These are phyloP conservation scores for Trichoderma guizhouense DNA, from an alignment of 2,329 filamentous ascomycete genomes.

Conservation along the genomic window DNA sequence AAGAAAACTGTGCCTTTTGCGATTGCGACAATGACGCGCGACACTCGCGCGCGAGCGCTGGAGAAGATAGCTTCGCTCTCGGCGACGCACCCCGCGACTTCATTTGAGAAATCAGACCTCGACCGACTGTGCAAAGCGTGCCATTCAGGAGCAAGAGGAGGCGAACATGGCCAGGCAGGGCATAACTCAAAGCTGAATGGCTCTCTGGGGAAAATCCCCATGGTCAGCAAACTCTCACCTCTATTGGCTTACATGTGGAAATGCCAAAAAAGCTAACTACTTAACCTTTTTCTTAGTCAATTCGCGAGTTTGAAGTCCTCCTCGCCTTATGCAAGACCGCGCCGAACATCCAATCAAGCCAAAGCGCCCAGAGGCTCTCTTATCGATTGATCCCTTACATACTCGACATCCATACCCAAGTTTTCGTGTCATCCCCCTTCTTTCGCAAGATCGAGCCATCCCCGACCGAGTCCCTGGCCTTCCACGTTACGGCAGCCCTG, in stretches of 20 bases:
- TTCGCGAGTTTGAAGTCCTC: slow-evolving; percentile 88
- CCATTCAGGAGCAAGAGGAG: slow-evolving; percentile 43
- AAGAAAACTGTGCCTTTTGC: not conserved
- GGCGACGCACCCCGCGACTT: slow-evolving; percentile 49
- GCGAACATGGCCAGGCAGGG: slow-evolving; percentile 49
- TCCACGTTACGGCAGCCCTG: slow-evolving; percentile 74
- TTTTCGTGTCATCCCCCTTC: slow-evolving; percentile 75
- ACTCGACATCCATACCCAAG: slow-evolving; percentile 76
- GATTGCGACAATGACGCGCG: slow-evolving; percentile 43
- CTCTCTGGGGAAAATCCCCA: slow-evolving; percentile 54
- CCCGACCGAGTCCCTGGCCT: slow-evolving; percentile 80
- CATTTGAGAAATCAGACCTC: slow-evolving; percentile 61
- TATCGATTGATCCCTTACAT: slow-evolving; percentile 79
- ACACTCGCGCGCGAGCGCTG: slow-evolving; percentile 60
- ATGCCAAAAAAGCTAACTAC: not conserved
- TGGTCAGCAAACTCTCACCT: slow-evolving; percentile 45
- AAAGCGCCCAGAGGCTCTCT: slow-evolving; percentile 75
- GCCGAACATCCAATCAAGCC: slow-evolving; percentile 64
- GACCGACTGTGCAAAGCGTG: slow-evolving; percentile 60
- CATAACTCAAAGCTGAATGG: slow-evolving; percentile 35
- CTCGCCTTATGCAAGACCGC: slow-evolving; percentile 89
- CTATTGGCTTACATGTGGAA: not conserved
- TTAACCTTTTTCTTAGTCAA: slow-evolving; percentile 54
- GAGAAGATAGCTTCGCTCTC: slow-evolving; percentile 64
- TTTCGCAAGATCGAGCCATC: slow-evolving; percentile 81